Evolutionary conservation across 768 basidiomycete species (phyloP).

Genomic region (Nidularia sp.): DNA sequence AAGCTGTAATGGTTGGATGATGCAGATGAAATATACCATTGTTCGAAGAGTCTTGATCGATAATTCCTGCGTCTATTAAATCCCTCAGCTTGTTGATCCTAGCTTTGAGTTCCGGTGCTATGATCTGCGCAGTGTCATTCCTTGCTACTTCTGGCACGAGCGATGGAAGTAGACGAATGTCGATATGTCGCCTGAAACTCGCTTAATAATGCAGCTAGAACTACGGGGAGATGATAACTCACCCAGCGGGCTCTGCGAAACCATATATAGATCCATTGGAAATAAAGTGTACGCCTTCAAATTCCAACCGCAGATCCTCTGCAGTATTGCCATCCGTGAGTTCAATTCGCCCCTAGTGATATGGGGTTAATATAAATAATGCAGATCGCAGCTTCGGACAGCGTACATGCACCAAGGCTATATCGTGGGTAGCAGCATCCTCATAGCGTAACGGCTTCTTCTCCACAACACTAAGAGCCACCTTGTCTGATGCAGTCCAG

Average conservation of each 20-base stretch:
- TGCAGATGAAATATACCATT: conserved; percentile 16
- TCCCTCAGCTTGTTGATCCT: conserved; percentile 56
- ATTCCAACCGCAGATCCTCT: conserved; percentile 64
- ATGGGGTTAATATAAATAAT: not conserved
- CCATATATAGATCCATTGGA: conserved; percentile 76
- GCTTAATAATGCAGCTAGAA: not conserved
- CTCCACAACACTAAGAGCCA: conserved; percentile 66
- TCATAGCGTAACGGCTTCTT: conserved; percentile 37
- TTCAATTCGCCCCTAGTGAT: conserved; percentile 64
- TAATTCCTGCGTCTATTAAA: conserved; percentile 61
- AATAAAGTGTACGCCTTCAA: conserved; percentile 75
- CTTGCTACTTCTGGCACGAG: conserved; percentile 52
- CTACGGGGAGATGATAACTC: conserved; percentile 9
- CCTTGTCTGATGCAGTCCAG: conserved; percentile 61
- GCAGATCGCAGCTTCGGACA: conserved; percentile 1
- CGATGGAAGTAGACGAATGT: conserved; percentile 63
- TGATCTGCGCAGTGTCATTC: conserved; percentile 56
- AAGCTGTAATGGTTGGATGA: not conserved
- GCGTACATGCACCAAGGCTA: conserved; percentile 67
- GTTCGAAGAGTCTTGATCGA: conserved; percentile 45
- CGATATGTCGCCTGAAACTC: conserved; percentile 44
- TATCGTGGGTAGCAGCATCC: conserved; percentile 22
- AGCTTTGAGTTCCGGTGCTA: conserved; percentile 56
- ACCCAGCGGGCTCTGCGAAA: conserved; percentile 64
- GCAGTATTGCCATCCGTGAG: conserved; percentile 46